Evolutionary conservation across 768 basidiomycete species (phyloP).

Genomic region (Inosperma sp.): DNA sequence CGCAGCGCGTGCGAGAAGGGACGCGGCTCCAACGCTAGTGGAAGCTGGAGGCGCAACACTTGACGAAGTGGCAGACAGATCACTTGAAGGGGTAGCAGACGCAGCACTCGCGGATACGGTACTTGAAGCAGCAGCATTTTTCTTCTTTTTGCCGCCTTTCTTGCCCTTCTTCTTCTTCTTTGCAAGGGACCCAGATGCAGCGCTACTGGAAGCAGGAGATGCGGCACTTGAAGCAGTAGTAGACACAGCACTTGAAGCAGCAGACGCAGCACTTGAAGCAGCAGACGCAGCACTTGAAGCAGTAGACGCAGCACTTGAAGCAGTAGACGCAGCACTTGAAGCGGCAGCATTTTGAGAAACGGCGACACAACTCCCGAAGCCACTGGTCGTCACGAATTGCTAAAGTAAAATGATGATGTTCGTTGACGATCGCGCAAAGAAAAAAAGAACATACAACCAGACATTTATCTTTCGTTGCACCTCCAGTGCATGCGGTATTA

Average conservation of each 20-base stretch:
- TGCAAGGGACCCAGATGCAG: background rate
- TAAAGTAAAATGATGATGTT: background rate
- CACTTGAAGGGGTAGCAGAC: too few species aligned
- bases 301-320: background rate
- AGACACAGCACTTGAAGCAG: too few species aligned
- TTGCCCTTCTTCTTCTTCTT: background rate
- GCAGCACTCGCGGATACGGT: too few species aligned
- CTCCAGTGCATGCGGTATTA: conserved; percentile 49
- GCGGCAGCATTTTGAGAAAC: conserved; percentile 12
- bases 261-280: background rate
- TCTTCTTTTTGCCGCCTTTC: background rate
- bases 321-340: too few species aligned
- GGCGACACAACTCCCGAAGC: conserved; percentile 15
- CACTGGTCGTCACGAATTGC: conserved; percentile 13
- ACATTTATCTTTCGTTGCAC: conserved; percentile 40
- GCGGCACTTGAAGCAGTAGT: too few species aligned
- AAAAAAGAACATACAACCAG: conserved; percentile 39
- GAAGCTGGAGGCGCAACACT: too few species aligned
- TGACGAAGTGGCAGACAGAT: too few species aligned
- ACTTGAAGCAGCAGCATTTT: too few species aligned
- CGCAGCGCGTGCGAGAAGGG: too few species aligned
- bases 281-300: background rate
- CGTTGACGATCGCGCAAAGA: background rate
- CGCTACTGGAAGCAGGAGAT: background rate
- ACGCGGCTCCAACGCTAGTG: too few species aligned